phyloP scores from a whole-genome alignment of 495 filamentous ascomycete species.

The Penicillium argentinense region DNA sequence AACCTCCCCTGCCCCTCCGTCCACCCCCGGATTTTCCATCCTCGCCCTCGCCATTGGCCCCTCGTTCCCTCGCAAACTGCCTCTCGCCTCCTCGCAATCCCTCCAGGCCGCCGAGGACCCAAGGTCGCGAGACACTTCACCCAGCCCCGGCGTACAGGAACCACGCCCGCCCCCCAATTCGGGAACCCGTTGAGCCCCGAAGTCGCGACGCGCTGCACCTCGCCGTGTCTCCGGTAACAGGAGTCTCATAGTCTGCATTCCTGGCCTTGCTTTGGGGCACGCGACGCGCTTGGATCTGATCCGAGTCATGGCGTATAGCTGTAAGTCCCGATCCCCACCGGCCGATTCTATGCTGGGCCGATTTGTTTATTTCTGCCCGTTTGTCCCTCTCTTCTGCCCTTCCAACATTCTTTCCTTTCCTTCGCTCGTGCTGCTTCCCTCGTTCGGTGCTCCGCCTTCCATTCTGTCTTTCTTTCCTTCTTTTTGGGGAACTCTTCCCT shows the following conservation, averaged over 20 bases:
- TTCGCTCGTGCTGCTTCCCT: conserved; percentile 15
- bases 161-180: neutral
- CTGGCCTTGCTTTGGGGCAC: conserved; percentile 47
- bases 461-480: conserved; percentile 10
- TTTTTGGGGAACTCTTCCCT: conserved; percentile 9
- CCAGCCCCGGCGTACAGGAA: no score
- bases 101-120: no score
- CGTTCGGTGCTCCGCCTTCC: conserved; percentile 16
- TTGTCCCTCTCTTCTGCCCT: conserved; percentile 25
- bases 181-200: neutral
- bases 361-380: conserved; percentile 47
- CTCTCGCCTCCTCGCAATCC: no score
- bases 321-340: conserved; percentile 40
- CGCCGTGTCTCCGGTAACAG: conserved; percentile 31
- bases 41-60: neutral
- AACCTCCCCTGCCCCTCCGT: conserved; percentile 11
- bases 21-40: neutral
- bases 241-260: conserved; percentile 46
- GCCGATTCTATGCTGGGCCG: conserved; percentile 31
- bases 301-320: conserved; percentile 40
- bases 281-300: conserved; percentile 40
- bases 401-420: conserved; percentile 28
- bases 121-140: conserved; percentile 2
- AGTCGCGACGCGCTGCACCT: conserved; percentile 1
- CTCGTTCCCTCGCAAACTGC: neutral